Base-by-base conservation (phyloP, 495 filamentous ascomycete species). In the Amniculicola lignicola region DNA sequence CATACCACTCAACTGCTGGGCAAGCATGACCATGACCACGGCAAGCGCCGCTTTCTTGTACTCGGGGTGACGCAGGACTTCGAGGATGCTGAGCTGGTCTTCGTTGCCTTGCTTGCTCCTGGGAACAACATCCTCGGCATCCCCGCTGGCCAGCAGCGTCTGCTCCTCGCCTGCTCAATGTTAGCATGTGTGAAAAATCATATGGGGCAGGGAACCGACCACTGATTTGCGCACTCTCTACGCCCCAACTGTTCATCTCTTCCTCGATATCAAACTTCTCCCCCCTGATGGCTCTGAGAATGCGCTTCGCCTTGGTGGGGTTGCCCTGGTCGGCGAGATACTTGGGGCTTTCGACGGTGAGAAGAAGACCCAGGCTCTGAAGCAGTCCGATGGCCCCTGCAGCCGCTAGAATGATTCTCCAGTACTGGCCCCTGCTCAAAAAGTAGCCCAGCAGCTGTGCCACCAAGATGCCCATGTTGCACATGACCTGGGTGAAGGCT, bases 381-480 rank as follows among this genome's bases (percentile, higher is more conserved):
- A 81, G 31, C 0, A 78, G 55, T 14, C 82, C 90, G 23, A 96
- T 76, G 14, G 79, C 60, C 19, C 85, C 84, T 11, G 88, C 91
- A 9, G 85, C 75, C 0, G 75, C 86, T 6, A 97, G 75, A 16
- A 97, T 90, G 67, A 87, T 76, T 25, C 94, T 74, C 93, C 93
- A 98, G 4, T 85, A 73, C 25, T 78, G 80, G 3, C 79, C 86
- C 54, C 80, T 74, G 71, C 89, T 93, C 41, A 95, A 71, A 69
- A 94, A 96, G 51, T 85, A 92, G 0, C 93, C 93, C 40, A 96
- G 73, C 0, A 84, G 74, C 66, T 97, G 94, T 0, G 90, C 83
- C 23, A 84, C 71, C 10, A 98, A 68, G 43, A 98, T 97, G 12
- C 93, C 93, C n/a, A 93, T 72, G 62, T 96, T 96, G 67, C 91